A percentile compares a stretch with the other conserved stretches of the same genome.
Evolutionary conservation across 225 moss, liverwort and hornwort genomes (phyloP).

Genomic region (Anthoceros angustus): DNA sequence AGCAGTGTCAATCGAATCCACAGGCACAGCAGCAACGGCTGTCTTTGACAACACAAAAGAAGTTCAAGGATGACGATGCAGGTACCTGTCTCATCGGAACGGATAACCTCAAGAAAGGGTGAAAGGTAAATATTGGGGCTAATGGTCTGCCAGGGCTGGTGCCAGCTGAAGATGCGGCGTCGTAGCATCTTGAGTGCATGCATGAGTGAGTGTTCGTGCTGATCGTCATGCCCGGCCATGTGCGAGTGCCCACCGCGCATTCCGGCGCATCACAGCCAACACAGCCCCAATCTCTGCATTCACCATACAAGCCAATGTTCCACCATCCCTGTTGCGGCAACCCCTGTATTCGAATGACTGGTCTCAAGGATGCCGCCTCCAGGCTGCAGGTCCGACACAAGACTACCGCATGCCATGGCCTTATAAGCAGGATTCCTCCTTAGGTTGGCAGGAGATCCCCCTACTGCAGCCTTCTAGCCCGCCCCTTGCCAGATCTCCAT

Average conservation of each 20-base stretch:
- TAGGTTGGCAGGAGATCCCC: too few relatives aligned
- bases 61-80: too few relatives aligned
- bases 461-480: too few relatives aligned
- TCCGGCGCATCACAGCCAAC: constrained; percentile 92
- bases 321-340: constrained; percentile 20
- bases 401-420: background rate
- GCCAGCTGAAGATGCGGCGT: constrained; percentile 79
- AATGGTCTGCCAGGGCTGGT: constrained; percentile 70
- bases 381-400: background rate
- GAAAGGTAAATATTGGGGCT: constrained; percentile 73
- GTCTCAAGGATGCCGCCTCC: background rate
- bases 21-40: too few relatives aligned
- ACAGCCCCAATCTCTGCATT: constrained; percentile 90
- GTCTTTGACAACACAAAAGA: too few relatives aligned
- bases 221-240: constrained; percentile 73
- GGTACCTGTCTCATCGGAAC: constrained; percentile 75
- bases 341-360: background rate
- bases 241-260: constrained; percentile 92
- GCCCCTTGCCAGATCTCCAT: too few relatives aligned
- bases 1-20: too few relatives aligned
- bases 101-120: constrained; percentile 91
- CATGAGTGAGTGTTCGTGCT: constrained; percentile 85
- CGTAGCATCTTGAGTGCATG: constrained; percentile 82
- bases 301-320: constrained; percentile 74
- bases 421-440: background rate